Conservation (phyloP, 768 basidiomycete genomes). For the Leccinum aurantiacum region DNA sequence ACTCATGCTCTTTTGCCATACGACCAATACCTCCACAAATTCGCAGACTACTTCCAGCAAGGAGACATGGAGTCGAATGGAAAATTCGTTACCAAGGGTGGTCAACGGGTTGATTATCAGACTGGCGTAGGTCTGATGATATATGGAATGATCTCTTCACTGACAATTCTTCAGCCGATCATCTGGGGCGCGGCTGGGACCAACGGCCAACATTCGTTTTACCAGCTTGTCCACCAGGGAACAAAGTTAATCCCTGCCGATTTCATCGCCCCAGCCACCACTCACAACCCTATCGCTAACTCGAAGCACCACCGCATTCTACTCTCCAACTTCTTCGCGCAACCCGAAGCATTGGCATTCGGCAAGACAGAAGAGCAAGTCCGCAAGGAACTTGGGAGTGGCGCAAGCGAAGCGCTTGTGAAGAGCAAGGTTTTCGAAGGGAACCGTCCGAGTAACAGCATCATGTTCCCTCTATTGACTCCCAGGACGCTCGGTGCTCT, state of each 20-base stretch:
- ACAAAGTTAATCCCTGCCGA: conserved; percentile 91
- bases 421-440: conserved; percentile 99
- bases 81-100: conserved; percentile 93
- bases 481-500: conserved; percentile 86
- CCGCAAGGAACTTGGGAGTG: conserved; percentile 59
- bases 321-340: conserved; percentile 97
- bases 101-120: conserved; percentile 91
- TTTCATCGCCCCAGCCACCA: conserved; percentile 86
- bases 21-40: conserved; percentile 99
- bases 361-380: conserved; percentile 96
- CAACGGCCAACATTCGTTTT: conserved; percentile 99
- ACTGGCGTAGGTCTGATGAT: conserved; percentile 72
- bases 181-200: conserved; percentile 99
- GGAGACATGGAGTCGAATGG: conserved; percentile 99
- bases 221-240: conserved; percentile 94
- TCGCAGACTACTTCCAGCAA: conserved; percentile 99
- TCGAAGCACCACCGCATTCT: conserved; percentile 98
- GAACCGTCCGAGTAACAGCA: conserved; percentile 94
- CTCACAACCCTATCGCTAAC: conserved; percentile 82
- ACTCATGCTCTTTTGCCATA: conserved; percentile 95
- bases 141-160: neutral
- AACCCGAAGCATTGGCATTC: conserved; percentile 96
- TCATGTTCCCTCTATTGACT: conserved; percentile 91
- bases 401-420: conserved; percentile 78
- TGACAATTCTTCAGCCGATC: conserved; percentile 64